These are phyloP conservation scores for Brassica cretica DNA, from an alignment of 345 rosid genomes.

Conservation along the genomic window DNA sequence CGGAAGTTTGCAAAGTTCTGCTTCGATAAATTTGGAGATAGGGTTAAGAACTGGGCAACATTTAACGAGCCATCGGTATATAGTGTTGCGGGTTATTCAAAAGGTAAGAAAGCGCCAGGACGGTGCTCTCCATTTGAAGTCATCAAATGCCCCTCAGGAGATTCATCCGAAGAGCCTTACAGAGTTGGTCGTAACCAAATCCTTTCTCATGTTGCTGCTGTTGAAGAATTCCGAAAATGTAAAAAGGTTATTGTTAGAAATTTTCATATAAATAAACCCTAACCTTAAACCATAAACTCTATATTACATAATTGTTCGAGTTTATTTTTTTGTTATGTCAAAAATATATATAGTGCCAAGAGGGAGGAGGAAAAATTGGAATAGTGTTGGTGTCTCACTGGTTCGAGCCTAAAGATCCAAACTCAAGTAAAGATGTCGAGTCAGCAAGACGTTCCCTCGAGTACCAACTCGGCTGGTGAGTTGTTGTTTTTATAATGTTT, in stretches of 20 bases:
- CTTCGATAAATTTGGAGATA: constrained; percentile 31
- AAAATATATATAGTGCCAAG: constrained; percentile 26
- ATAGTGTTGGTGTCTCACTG: constrained; percentile 39
- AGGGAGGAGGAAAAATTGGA: constrained; percentile 35
- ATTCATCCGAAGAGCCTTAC: constrained; percentile 34
- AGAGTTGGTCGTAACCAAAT: constrained; percentile 28
- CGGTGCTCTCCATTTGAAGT: constrained; percentile 15
- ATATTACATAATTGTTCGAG: neutral
- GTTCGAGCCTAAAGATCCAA: constrained; percentile 36
- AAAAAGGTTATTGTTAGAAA: neutral
- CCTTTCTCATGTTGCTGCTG: constrained; percentile 40
- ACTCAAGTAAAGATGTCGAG: constrained; percentile 4
- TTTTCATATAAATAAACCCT: neutral
- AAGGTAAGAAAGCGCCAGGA: constrained; percentile 38
- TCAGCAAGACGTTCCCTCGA: constrained; percentile 40
- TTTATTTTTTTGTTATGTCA: neutral
- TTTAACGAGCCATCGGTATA: constrained; percentile 40
- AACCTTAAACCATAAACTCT: neutral
- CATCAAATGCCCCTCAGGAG: constrained; percentile 7
- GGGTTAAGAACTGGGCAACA: constrained; percentile 40
- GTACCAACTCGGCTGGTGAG: constrained; percentile 40
- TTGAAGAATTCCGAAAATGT: constrained; percentile 35
- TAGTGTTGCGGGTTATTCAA: constrained; percentile 32
- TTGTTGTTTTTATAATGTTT: neutral
- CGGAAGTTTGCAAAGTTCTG: constrained; percentile 33